A percentile compares a stretch with the other conserved stretches of the same genome.
Evolutionary conservation across 257 asterid species (phyloP).

Genomic region (Paraleonurus japonicus): DNA sequence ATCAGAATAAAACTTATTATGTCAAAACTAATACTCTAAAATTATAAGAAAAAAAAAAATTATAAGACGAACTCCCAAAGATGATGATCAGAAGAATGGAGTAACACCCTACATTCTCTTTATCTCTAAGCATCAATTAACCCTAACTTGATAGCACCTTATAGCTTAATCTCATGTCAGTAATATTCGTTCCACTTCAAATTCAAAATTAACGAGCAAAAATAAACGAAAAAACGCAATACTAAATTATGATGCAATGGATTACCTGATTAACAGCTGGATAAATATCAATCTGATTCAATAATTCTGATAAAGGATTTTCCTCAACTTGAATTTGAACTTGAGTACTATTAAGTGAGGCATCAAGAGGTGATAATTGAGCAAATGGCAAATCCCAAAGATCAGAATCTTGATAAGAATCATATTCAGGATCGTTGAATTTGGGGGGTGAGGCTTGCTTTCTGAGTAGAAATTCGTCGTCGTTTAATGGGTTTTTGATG

Average conservation of each 20-base stretch:
- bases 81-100: too few relatives aligned
- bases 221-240: too few relatives aligned
- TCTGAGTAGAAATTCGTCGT: constrained; percentile 48
- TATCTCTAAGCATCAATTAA: too few relatives aligned
- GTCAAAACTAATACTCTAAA: too few relatives aligned
- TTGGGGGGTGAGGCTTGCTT: too few relatives aligned
- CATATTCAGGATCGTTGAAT: too few relatives aligned
- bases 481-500: constrained; percentile 52
- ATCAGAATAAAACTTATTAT: too few relatives aligned
- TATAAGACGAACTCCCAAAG: too few relatives aligned
- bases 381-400: constrained; percentile 92
- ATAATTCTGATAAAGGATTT: constrained; percentile 29
- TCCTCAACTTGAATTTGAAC: constrained; percentile 40
- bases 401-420: too few relatives aligned
- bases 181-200: neutral
- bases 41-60: too few relatives aligned
- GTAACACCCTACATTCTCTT: too few relatives aligned
- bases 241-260: constrained; percentile 12
- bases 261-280: constrained; percentile 62
- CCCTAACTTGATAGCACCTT: neutral
- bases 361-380: constrained; percentile 34
- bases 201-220: neutral
- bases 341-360: too few relatives aligned
- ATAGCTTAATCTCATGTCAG: neutral
- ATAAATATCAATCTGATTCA: constrained; percentile 52